Evolutionary conservation across 306 rosid species (phyloP), one percentile per base, ranked within the genome.

Genomic region (Vicia sativa): DNA sequence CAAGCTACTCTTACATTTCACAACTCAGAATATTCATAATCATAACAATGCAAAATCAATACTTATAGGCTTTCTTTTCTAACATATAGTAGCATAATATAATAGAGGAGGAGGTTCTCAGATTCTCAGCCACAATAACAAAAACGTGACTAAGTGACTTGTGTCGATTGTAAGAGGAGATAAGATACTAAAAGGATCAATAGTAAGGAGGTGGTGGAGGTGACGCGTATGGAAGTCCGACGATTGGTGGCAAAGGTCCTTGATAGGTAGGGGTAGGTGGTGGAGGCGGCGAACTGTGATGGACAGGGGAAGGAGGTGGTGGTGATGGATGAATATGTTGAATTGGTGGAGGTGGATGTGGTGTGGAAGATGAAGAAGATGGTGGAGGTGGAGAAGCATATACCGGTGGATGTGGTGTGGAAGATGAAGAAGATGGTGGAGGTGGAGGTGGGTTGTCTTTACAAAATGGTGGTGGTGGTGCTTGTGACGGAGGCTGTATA

Each of bases 201-300:
- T 93, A 93, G 81, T 76, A 90, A 62, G 97, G 97, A 50, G 97
- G 96, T 1, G 99, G 99, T 66, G 97, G 99, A 72, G 97, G 97
- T 62, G 97, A 90, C 2, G 97, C 85, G 61, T 93, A 90, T 14
- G 97, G 77, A 71, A 88, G 86, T 79, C 87, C 96, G 7, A 59
- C 12, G 74, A 88, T 55, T 21, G 99, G 97, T 62, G 99, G 97
- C 87, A 90, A 80, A 62, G 99, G 99, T 64, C 97, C 97, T 83
- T 82, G 85, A 75, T 93, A 90, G 78, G 79, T 89, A 63, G 99
- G 99, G 55, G 95, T 74, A 34, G 92, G 96, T 11, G 92, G 91
- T 6, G 95, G 65, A 15, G 65, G 45, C 2, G 87, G 84, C 3
- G 62, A 62, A 73, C 13, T 39, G 23, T 67, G 72, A 0, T 46